Base-by-base conservation (phyloP, 768 basidiomycete species). In the Hortiboletus flavorubellus region DNA sequence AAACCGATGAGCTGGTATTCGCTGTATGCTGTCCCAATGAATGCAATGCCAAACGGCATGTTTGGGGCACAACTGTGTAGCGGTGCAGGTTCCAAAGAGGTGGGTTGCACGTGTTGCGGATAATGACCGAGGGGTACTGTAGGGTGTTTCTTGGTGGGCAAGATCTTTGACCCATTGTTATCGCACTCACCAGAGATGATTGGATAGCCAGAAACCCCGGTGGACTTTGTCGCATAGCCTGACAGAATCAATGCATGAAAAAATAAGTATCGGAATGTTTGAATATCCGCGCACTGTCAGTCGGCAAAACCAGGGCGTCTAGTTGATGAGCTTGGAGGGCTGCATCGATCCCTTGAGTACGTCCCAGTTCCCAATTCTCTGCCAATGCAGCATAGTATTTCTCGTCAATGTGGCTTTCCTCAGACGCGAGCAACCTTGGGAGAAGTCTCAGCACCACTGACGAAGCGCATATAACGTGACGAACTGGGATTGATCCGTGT, bases 141-240 rank as follows among this genome's bases (percentile, higher is more conserved):
- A 16, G 4, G 9, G 12, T 18, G 16, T 12, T 53, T 55, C 46
- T 44, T 41, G 51, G 38, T 65, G 21, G 14, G 59, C 45, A 41
- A 35, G 31, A 34, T 9, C 4, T 43, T 39, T 12, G 26, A 39
- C n/a, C 4, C 37, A 16, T 43, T 30, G 30, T 38, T n/a, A 41
- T 11, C n/a, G 16, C 7, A 59, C 72, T 60, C 42, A 81, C 84
- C 84, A 23, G 85, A 85, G 37, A 86, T 73, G 50, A 86, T 82
- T 2, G 86, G 85, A 59, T 85, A 86, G 8, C 84, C 86, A 5
- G 82, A 81, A 52, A 86, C 78, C 4, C 84, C 85, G 69, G 69
- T 63, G 5, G 70, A 61, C 16, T 58, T 64, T 0, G 72, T 70
- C 6, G 73, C 69, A 29, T 67, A 59, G 31, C 67, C 68, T 71